These are phyloP conservation scores for Cutaneotrichosporon cutaneum DNA, from an alignment of 1,284 basidiomycete genomes.

Conservation along the genomic window DNA sequence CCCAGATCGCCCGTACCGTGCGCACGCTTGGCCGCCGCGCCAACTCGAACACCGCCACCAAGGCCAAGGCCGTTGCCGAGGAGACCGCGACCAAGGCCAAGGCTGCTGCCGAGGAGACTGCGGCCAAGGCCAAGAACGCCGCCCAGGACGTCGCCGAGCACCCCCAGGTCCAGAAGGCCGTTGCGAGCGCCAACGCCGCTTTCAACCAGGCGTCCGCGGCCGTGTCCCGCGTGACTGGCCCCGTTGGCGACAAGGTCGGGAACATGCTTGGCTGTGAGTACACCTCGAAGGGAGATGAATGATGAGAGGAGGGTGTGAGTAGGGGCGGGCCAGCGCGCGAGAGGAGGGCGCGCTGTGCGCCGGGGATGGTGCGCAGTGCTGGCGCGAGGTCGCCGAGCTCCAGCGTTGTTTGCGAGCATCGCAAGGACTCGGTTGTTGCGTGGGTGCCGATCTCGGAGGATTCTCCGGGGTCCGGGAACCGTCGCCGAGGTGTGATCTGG, in stretches of 20 bases:
- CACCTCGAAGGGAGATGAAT: no score
- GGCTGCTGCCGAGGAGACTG: constrained; percentile 8
- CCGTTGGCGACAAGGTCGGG: constrained; percentile 49
- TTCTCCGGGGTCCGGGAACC: not conserved
- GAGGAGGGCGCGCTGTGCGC: no score
- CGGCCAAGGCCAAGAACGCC: constrained; percentile 4
- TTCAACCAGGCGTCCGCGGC: constrained; percentile 34
- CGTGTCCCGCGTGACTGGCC: constrained; percentile 49
- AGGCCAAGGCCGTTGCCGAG: constrained; percentile 8
- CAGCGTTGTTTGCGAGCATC: no score
- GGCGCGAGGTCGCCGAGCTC: not conserved
- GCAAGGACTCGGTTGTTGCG: no score
- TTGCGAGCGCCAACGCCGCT: constrained; percentile 10
- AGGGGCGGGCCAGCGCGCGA: not conserved
- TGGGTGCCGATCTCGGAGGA: not conserved
- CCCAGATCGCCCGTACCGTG: constrained; percentile 23
- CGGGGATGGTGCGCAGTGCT: not conserved
- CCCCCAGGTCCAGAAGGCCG: constrained; percentile 13
- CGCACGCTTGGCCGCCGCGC: constrained; percentile 20
- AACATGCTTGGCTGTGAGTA: constrained; percentile 50
- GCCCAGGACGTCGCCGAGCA: constrained; percentile 14
- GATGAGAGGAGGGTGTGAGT: not conserved
- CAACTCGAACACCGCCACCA: constrained; percentile 23
- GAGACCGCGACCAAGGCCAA: constrained; percentile 9
- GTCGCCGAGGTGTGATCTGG: not conserved